phyloP scores from a whole-genome alignment of 208 protist species.

The Vickermania spadyakhi region DNA sequence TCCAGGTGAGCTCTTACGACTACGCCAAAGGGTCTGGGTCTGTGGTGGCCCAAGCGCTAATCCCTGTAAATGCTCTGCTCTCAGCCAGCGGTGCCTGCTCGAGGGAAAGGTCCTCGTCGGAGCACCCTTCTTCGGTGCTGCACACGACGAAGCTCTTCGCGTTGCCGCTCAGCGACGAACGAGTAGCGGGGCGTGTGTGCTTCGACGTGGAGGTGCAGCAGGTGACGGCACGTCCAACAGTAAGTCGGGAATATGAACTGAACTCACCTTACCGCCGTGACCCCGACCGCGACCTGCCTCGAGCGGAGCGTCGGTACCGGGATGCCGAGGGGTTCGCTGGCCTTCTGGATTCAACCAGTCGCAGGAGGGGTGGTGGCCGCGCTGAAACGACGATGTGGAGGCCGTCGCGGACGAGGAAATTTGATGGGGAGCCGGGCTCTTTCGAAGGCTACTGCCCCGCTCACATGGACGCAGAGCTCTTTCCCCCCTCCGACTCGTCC shows the following conservation, averaged over 20 bases:
- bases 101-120: too few species aligned
- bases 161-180: neutral
- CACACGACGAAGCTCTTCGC: slow-evolving; percentile 5
- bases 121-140: slow-evolving; percentile 1
- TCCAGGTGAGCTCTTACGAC: slow-evolving; percentile 18
- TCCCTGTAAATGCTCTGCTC: slow-evolving; percentile 22
- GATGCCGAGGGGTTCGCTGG: neutral
- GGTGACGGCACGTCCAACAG: neutral
- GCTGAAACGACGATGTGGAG: neutral
- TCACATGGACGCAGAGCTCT: neutral
- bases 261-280: too few species aligned
- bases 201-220: slow-evolving; percentile 7
- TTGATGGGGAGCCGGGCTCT: neutral
- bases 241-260: neutral
- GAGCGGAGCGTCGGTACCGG: slow-evolving; percentile 3
- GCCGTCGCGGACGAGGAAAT: neutral
- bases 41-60: slow-evolving; percentile 18
- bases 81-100: slow-evolving; percentile 1
- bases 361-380: neutral
- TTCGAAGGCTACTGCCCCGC: neutral
- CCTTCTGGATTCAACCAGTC: neutral
- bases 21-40: slow-evolving; percentile 3
- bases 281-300: neutral
- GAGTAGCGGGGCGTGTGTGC: slow-evolving; percentile 7
- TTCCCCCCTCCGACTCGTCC: neutral